Evolutionary conservation across 139 green algal species (phyloP), one percentile per base, ranked within the genome.

Genomic region (Coelastrella sp.): DNA sequence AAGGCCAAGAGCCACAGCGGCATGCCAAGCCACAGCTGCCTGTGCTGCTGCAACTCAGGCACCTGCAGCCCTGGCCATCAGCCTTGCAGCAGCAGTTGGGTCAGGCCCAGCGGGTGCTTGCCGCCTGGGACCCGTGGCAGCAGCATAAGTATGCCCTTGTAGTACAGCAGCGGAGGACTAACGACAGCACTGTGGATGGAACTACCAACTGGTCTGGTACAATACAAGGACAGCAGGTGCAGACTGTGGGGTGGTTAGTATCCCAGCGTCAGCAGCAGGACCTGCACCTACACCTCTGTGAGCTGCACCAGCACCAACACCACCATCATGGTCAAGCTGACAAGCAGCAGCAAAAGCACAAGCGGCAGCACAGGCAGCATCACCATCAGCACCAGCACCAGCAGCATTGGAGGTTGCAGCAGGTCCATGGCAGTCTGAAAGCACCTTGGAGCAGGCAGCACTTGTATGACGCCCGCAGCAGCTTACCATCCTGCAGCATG

Each of bases 231-330:
- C 74, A 80, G 11, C 64, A 79, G 68, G 22, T 59, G 54, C 64
- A 73, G 10, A 14, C 59, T 22, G 16, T 22, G 66, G 7, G 5
- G 78, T 8, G 32, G 47, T 11, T 7, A 60, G 22, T 60, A 23
- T 20, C 32, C 22, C 16, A 59, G 13, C 58, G 57, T 61, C 83
- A 88, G 83, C 83, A 77, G 65, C 65, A 23, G 22, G 82, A 73
- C 64, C 79, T 64, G 8, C 82, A 89, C 19, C 16, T 89, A 54
- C 73, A 80, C 6, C 14, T 89, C 3, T 60, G 61, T 59, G 16
- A 22, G 54, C 73, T 68, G 66, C 5, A 54, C 13, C 32, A 4
- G 66, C 22, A 19, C 64, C 11, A 10, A 22, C 16, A 64, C 19
- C 1, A 65, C n/a, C 5, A 8, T 56, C 10, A 14, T 7, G 10